These are phyloP conservation scores for Fusarium mangiferae DNA, from an alignment of 2,329 filamentous ascomycete genomes.

Conservation along the genomic window DNA sequence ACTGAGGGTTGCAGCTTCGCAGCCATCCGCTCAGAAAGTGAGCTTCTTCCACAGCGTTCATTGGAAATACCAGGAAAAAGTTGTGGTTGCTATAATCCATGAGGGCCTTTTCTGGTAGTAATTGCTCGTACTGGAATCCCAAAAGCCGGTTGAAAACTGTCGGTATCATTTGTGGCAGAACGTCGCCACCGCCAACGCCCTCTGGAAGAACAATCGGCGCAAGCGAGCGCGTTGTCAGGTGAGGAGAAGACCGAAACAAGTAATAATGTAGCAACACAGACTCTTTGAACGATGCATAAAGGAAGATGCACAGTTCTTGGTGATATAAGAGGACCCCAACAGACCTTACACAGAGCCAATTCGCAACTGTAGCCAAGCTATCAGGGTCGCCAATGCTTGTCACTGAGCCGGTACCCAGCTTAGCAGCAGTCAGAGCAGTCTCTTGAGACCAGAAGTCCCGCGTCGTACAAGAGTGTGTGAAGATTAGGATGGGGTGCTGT, in stretches of 20 bases:
- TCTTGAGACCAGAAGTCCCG: conserved; percentile 45
- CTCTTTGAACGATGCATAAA: conserved; percentile 48
- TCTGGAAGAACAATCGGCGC: conserved; percentile 37
- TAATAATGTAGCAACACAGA: conserved; percentile 47
- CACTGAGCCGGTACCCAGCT: conserved; percentile 39
- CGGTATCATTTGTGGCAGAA: conserved; percentile 29
- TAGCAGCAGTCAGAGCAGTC: conserved; percentile 8
- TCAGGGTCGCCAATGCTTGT: conserved; percentile 12
- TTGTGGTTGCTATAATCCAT: conserved; percentile 32
- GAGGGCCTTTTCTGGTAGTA: conserved; percentile 38
- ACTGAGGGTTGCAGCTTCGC: conserved; percentile 50
- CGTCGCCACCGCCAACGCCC: background rate
- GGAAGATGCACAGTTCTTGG: conserved; percentile 50
- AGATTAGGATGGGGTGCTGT: conserved; percentile 41
- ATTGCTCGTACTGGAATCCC: conserved; percentile 47
- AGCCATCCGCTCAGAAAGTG: conserved; percentile 59
- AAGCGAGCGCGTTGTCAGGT: conserved; percentile 37
- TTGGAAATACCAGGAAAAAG: conserved; percentile 64
- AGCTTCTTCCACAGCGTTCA: conserved; percentile 47
- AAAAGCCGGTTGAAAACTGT: conserved; percentile 46
- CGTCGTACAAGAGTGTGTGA: conserved; percentile 50
- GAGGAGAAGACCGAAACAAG: conserved; percentile 48
- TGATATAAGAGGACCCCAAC: conserved; percentile 50
- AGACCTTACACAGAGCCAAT: conserved; percentile 49
- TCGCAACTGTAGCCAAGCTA: conserved; percentile 45